phyloP scores from a whole-genome alignment of 306 rosid species.

The Alnus rubra region DNA sequence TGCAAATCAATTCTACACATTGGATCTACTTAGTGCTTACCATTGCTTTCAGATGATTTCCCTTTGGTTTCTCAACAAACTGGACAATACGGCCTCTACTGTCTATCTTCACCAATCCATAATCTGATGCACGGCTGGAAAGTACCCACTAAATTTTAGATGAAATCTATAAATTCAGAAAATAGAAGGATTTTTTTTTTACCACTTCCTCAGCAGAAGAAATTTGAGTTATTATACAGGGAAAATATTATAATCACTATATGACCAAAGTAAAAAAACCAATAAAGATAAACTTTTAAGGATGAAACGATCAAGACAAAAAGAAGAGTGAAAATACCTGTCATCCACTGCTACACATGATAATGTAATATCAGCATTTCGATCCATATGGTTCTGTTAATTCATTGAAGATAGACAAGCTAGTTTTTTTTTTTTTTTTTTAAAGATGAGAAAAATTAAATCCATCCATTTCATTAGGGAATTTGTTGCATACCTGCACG shows the following conservation, averaged over 20 bases:
- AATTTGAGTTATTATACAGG: neutral
- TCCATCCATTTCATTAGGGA: neutral
- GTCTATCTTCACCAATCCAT: conserved; percentile 80
- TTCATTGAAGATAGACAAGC: conserved; percentile 30
- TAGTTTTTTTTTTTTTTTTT: neutral
- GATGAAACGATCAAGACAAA: conserved; percentile 4
- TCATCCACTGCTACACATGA: conserved; percentile 68
- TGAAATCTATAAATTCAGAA: conserved; percentile 9
- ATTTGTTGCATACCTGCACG: conserved; percentile 61
- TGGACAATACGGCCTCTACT: conserved; percentile 63
- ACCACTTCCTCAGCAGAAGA: neutral
- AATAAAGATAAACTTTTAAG: neutral
- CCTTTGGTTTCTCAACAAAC: conserved; percentile 82
- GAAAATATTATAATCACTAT: neutral
- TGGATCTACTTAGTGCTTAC: conserved; percentile 38
- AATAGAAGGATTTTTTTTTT: neutral
- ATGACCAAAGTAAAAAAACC: conserved; percentile 8
- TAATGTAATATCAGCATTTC: conserved; percentile 76
- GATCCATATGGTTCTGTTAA: conserved; percentile 70
- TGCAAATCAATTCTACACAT: conserved; percentile 7
- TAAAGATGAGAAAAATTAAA: conserved; percentile 14
- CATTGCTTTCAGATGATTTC: conserved; percentile 68
- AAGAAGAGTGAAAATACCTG: conserved; percentile 57
- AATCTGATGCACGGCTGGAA: conserved; percentile 87
- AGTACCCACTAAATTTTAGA: conserved; percentile 19